Evolutionary conservation across 306 rosid genomes (phyloP).

Genomic region (Ceratonia siliqua): DNA sequence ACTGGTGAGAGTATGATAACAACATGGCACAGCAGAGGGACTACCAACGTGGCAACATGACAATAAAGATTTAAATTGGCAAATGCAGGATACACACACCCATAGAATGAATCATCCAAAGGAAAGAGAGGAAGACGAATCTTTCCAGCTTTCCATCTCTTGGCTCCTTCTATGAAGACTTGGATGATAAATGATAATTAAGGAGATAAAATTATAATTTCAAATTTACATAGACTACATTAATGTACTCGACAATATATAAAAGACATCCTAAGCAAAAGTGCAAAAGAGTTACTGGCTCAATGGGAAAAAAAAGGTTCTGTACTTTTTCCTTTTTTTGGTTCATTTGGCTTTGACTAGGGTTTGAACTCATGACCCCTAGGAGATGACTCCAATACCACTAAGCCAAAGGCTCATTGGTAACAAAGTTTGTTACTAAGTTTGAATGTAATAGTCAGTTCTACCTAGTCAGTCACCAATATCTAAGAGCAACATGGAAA

Average conservation of each 20-base stretch:
- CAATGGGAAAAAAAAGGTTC: background rate
- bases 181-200: background rate
- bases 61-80: conserved; percentile 2
- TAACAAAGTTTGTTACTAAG: no score
- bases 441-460: background rate
- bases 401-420: no score
- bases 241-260: background rate
- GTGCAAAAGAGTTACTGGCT: background rate
- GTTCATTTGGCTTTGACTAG: no score
- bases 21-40: conserved; percentile 6
- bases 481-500: conserved; percentile 19
- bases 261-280: background rate
- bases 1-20: conserved; percentile 19
- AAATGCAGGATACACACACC: background rate
- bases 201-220: background rate
- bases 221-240: background rate
- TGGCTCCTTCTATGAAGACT: conserved; percentile 3
- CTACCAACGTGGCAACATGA: conserved; percentile 21
- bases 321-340: no score
- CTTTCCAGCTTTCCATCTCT: conserved; percentile 10
- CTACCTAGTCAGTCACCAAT: background rate
- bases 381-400: no score
- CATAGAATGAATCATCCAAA: conserved; percentile 2
- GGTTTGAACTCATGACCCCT: no score
- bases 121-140: background rate